Conservation (phyloP, 1,284 basidiomycete genomes). For the Dichomitus squalens region DNA sequence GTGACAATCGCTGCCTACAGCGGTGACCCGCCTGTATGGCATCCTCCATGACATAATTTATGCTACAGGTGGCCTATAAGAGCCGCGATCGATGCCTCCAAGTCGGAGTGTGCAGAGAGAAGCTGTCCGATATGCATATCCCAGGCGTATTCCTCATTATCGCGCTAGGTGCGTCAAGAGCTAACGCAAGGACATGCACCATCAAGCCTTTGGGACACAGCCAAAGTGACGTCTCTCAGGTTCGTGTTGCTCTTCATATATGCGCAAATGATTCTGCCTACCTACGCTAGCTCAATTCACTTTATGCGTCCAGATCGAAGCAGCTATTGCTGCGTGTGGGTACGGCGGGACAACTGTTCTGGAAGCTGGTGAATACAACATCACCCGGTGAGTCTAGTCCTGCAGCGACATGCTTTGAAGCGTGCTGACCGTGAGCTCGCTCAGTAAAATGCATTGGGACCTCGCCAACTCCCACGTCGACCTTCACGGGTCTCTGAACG, state of each 20-base stretch:
- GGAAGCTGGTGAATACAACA: constrained; percentile 49
- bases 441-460: constrained; percentile 64
- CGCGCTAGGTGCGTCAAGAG: not conserved
- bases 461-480: constrained; percentile 54
- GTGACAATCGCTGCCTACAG: constrained; percentile 3
- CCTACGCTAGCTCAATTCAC: not conserved
- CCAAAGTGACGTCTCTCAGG: constrained; percentile 46
- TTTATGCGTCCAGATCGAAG: constrained; percentile 40
- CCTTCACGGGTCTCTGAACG: constrained; percentile 54
- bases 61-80: not conserved
- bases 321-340: constrained; percentile 57
- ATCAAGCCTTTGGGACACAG: constrained; percentile 44
- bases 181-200: constrained; percentile 31
- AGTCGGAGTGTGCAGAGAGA: not conserved
- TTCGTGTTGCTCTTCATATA: constrained; percentile 16
- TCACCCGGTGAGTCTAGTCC: constrained; percentile 42
- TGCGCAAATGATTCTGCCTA: not conserved
- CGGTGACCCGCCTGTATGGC: constrained; percentile 3
- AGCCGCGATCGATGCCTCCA: not conserved
- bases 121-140: not conserved
- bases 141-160: not conserved
- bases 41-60: constrained; percentile 5
- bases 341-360: constrained; percentile 51
- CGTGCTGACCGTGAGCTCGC: constrained; percentile 6
- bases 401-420: constrained; percentile 9